These are phyloP conservation scores for Ceratocystis harringtonii DNA, from an alignment of 2,329 filamentous ascomycete genomes.

Conservation along the genomic window DNA sequence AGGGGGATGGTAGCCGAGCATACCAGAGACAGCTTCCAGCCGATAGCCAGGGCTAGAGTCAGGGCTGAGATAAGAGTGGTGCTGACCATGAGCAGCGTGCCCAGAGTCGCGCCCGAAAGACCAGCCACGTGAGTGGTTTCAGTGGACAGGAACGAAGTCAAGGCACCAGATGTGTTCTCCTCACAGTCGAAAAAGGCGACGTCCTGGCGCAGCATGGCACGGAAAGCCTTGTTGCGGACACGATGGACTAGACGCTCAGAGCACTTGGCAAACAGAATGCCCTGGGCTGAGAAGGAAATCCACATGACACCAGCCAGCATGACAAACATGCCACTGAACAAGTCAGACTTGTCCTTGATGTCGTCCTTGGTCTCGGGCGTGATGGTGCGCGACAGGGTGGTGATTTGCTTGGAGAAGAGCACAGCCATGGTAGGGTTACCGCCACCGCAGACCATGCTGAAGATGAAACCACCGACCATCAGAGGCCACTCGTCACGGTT, in stretches of 20 bases:
- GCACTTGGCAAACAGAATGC: conserved; percentile 64
- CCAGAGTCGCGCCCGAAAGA: conserved; percentile 73
- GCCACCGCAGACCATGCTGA: conserved; percentile 61
- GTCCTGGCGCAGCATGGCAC: conserved; percentile 80
- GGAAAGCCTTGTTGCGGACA: conserved; percentile 68
- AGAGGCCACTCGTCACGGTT: conserved; percentile 56
- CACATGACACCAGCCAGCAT: conserved; percentile 67
- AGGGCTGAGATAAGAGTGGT: conserved; percentile 69
- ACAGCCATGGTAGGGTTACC: conserved; percentile 61
- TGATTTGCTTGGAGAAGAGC: conserved; percentile 81
- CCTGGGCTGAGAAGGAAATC: conserved; percentile 52
- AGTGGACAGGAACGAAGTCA: conserved; percentile 79
- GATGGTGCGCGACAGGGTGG: conserved; percentile 43
- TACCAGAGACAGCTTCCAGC: conserved; percentile 78
- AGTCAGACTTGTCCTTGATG: conserved; percentile 57
- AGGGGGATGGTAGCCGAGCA: conserved; percentile 66
- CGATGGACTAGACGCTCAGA: conserved; percentile 77
- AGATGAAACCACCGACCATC: conserved; percentile 60
- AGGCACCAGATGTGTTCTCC: conserved; percentile 73
- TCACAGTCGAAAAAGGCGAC: conserved; percentile 83
- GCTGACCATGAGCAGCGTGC: conserved; percentile 64
- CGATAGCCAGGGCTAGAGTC: conserved; percentile 54
- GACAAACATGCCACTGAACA: conserved; percentile 80
- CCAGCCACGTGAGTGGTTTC: conserved; percentile 82
- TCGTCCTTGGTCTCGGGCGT: conserved; percentile 35